Percentiles rank a stretch among this genome's conserved stretches.
phyloP scores from a whole-genome alignment of 495 filamentous ascomycete genomes.

The Opeltia flavorubescens region DNA sequence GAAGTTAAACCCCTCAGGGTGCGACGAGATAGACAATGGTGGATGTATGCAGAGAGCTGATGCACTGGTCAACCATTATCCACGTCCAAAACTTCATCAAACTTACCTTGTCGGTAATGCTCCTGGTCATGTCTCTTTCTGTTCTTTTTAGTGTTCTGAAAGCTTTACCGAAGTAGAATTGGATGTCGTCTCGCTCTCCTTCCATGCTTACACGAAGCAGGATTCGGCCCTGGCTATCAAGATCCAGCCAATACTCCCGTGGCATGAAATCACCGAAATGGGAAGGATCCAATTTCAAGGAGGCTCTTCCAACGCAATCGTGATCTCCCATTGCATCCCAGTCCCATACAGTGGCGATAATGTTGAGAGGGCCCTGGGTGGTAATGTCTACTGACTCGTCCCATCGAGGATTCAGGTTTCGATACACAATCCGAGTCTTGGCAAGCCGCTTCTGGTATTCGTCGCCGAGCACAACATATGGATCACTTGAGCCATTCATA shows the following conservation, averaged over 20 bases:
- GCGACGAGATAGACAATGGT: conserved; percentile 69
- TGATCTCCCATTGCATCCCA: conserved; percentile 96
- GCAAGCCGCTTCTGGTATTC: conserved; percentile 96
- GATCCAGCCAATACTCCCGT: conserved; percentile 90
- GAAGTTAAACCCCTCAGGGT: conserved; percentile 61
- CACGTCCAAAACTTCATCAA: background rate
- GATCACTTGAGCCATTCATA: conserved; percentile 85
- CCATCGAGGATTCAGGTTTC: conserved; percentile 90
- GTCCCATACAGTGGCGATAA: conserved; percentile 97
- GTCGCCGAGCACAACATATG: conserved; percentile 92
- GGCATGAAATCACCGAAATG: conserved; percentile 95
- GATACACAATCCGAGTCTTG: conserved; percentile 85
- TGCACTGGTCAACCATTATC: conserved; percentile 10
- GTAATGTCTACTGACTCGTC: conserved; percentile 95
- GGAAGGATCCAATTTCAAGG: conserved; percentile 82
- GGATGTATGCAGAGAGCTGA: conserved; percentile 89
- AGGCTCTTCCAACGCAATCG: conserved; percentile 90
- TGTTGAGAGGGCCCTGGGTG: conserved; percentile 76
- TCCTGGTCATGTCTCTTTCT: conserved; percentile 93
- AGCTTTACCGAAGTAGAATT: conserved; percentile 96
- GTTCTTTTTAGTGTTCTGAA: conserved; percentile 90
- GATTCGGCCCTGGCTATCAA: conserved; percentile 88
- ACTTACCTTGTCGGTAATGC: conserved; percentile 90
- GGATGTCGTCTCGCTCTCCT: conserved; percentile 93
- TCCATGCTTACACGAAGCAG: conserved; percentile 94